A percentile compares a stretch with the other conserved stretches of the same genome.
These are phyloP conservation scores for Lipomyces lipofer DNA, from an alignment of 805 yeast genomes.

Conservation along the genomic window DNA sequence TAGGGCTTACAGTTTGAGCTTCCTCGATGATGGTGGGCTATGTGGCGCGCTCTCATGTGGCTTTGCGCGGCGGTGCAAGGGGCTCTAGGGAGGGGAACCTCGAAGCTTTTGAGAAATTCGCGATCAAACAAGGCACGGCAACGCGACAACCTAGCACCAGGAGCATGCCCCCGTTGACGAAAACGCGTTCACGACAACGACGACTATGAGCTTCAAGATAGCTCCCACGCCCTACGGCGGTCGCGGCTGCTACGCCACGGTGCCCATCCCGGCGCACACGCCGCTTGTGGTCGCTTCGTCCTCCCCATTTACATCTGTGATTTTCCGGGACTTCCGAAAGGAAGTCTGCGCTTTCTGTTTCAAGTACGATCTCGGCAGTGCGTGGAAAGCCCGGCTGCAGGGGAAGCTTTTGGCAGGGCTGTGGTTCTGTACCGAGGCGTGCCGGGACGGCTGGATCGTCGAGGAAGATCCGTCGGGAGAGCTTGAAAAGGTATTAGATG, in stretches of 20 bases:
- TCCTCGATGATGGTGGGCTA: too few species aligned
- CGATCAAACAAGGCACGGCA: too few species aligned
- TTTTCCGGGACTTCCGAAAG: constrained; percentile 56
- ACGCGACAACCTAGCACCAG: too few species aligned
- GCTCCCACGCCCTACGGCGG: constrained; percentile 52
- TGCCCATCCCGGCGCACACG: constrained; percentile 46
- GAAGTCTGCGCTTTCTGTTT: constrained; percentile 63
- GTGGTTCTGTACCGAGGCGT: constrained; percentile 56
- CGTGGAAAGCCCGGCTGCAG: constrained; percentile 46
- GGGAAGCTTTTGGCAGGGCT: constrained; percentile 45
- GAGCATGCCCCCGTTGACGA: too few species aligned
- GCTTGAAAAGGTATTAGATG: constrained; percentile 43
- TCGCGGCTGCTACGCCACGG: constrained; percentile 59
- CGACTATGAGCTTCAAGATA: too few species aligned
- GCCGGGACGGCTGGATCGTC: constrained; percentile 44
- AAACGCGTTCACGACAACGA: too few species aligned
- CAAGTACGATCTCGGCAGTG: constrained; percentile 49
- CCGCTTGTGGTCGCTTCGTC: constrained; percentile 44
- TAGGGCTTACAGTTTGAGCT: too few species aligned
- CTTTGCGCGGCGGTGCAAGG: too few species aligned
- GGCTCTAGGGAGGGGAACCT: too few species aligned
- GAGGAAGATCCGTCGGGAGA: constrained; percentile 42
- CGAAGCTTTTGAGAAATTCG: too few species aligned
- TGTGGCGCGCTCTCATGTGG: too few species aligned
- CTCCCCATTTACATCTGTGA: constrained; percentile 50